phyloP scores from a whole-genome alignment of 768 basidiomycete species.

The Lyophyllum semitale region DNA sequence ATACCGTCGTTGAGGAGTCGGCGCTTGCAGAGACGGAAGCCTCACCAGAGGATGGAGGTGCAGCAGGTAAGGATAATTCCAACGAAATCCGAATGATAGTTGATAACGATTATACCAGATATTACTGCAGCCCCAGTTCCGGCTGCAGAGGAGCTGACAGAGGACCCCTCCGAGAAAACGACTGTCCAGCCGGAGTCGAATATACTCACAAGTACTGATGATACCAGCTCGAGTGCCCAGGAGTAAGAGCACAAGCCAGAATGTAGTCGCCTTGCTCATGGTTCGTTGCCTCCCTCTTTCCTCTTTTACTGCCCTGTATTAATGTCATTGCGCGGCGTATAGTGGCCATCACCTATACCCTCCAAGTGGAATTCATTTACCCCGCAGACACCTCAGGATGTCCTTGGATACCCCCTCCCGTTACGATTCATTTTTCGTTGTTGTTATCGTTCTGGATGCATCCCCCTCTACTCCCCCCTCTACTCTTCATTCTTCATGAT shows the following conservation, averaged over 20 bases:
- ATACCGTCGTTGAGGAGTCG: background rate
- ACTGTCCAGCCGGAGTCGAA: background rate
- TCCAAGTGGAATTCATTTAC: background rate
- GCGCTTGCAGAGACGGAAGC: background rate
- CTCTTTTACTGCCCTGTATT: background rate
- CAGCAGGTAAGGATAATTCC: background rate
- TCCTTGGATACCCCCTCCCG: constrained; percentile 10
- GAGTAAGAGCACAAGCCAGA: background rate
- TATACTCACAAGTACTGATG: background rate
- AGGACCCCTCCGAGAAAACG: background rate
- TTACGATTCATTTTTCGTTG: background rate
- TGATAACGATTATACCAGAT: background rate
- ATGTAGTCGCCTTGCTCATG: background rate
- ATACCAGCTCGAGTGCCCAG: background rate
- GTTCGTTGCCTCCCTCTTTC: background rate
- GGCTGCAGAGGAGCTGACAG: background rate
- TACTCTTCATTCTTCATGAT: constrained; percentile 1
- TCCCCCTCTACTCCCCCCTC: background rate
- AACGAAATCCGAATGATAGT: background rate
- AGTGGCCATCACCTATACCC: background rate
- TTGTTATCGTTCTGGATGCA: background rate
- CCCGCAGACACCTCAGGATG: background rate
- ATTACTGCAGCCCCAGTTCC: too few relatives aligned
- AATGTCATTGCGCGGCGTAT: background rate
- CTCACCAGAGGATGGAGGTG: background rate